Evolutionary conservation across 2,329 filamentous ascomycete genomes (phyloP), one percentile per base, ranked within the genome.

Genomic region (Colletotrichum kahawae): DNA sequence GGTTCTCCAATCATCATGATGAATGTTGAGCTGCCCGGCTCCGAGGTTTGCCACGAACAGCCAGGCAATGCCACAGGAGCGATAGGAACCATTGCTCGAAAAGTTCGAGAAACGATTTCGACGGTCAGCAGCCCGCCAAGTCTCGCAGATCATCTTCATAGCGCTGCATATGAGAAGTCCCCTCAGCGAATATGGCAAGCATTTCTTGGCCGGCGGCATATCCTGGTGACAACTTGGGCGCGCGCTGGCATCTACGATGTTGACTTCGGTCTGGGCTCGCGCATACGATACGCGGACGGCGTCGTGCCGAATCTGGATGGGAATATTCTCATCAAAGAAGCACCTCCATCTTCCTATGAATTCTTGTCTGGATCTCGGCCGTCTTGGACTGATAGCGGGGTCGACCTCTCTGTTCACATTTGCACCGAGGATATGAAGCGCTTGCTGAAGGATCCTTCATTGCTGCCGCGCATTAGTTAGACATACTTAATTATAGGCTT

Each of bases 181-280:
- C 87, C 87, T 0, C 87, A 89, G 79, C 81, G 87, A 16, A 75
- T 89, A 33, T 89, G 87, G 87, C 84, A 86, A 73, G 84, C 78
- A 0, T 89, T 88, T 70, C 74, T 87, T 10, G 88, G 87, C 1
- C 70, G 77, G 1, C 78, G 81, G 31, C 87, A 88, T 78, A 75
- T 83, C 2, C 76, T 88, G 5, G 83, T 86, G 6, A 88, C 87
- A 7, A 85, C 83, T 0, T 89, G 87, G 87, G 81, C 82, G 36
- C 78, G 83, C 56, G 70, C 81, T 13, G 80, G 79, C 16, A 78
- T 83, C 18, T 84, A 85, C 33, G 82, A 87, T 38, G 82, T 88
- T n/a, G 82, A 86, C 27, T 88, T 89, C 77, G 78, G 78, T 14
- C 69, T 71, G 7, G 70, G 69, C 3, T 67, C 69, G 29, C 67